phyloP scores from a whole-genome alignment of 768 basidiomycete species.

The Trametes maxima region DNA sequence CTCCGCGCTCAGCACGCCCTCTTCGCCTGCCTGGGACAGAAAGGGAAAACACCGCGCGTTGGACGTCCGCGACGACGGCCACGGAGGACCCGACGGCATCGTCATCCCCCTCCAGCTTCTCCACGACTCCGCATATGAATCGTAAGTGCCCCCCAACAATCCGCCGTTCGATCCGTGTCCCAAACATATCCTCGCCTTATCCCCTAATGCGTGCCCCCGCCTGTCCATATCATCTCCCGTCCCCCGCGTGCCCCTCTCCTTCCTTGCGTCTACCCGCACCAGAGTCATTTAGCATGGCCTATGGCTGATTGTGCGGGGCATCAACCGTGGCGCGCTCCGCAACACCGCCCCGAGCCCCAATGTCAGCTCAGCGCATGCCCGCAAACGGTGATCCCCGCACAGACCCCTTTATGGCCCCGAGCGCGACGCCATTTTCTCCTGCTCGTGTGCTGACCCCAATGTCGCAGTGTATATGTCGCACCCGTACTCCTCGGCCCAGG shows the following conservation, averaged over 20 bases:
- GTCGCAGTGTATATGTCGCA: conserved; percentile 64
- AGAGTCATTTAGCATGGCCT: too few species aligned
- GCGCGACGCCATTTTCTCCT: neutral
- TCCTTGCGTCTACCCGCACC: too few species aligned
- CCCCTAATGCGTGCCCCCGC: too few species aligned
- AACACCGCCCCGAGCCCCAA: too few species aligned
- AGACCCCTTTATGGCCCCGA: too few species aligned
- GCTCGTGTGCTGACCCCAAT: conserved; percentile 5
- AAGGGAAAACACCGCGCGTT: conserved; percentile 28
- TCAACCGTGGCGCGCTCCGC: too few species aligned
- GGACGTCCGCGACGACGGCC: conserved; percentile 38
- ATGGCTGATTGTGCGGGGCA: too few species aligned
- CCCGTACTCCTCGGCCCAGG: conserved; percentile 54
- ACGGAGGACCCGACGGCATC: conserved; percentile 54
- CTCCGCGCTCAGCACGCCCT: neutral
- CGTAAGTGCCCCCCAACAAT: conserved; percentile 48
- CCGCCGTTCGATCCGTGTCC: too few species aligned
- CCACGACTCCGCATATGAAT: conserved; percentile 54
- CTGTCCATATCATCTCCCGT: too few species aligned
- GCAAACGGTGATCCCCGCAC: neutral
- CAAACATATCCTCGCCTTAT: too few species aligned
- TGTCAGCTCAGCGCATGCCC: too few species aligned
- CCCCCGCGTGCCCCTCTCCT: too few species aligned
- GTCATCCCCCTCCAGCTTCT: conserved; percentile 60
- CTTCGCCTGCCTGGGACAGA: conserved; percentile 18